Conservation (phyloP, 1,284 basidiomycete genomes). For the Cutaneotrichosporon arboriforme region DNA sequence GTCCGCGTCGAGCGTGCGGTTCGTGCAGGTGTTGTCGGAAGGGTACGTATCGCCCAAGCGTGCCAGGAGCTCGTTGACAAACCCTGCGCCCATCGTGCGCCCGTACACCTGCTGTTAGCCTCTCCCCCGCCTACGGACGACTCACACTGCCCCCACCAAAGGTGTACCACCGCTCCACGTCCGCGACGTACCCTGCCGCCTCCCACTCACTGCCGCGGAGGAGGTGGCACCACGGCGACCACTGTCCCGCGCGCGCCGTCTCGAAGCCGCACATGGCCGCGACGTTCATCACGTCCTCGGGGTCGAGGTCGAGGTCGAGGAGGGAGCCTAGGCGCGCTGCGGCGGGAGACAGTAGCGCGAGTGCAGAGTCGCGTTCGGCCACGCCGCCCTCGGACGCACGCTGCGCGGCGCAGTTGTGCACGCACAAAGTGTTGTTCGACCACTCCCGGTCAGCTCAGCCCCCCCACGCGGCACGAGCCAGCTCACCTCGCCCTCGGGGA, state of each 20-base stretch:
- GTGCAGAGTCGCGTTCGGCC: not conserved
- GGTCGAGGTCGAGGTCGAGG: slow-evolving; percentile 51
- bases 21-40: slow-evolving; percentile 66
- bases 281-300: slow-evolving; percentile 60
- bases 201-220: slow-evolving; percentile 60
- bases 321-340: slow-evolving; percentile 47
- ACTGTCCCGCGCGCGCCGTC: slow-evolving; percentile 29
- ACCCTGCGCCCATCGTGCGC: slow-evolving; percentile 54
- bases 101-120: slow-evolving; percentile 30
- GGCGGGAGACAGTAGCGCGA: not conserved
- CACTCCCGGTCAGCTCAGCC: too few relatives aligned
- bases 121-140: slow-evolving; percentile 2
- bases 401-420: slow-evolving; percentile 58
- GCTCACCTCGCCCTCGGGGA: slow-evolving; percentile 33
- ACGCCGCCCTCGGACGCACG: slow-evolving; percentile 47
- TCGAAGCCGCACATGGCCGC: slow-evolving; percentile 75
- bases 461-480: too few relatives aligned
- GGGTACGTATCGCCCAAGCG: slow-evolving; percentile 62
- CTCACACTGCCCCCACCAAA: slow-evolving; percentile 57
- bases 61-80: slow-evolving; percentile 74
- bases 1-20: slow-evolving; percentile 64
- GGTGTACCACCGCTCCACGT: slow-evolving; percentile 70
- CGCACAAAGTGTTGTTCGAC: slow-evolving; percentile 68
- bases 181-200: slow-evolving; percentile 63
- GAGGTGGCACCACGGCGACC: slow-evolving; percentile 65